Evolutionary conservation across 129 eudicot genomes (phyloP), one percentile per base, ranked within the genome.

Genomic region (Glebionis coronaria): DNA sequence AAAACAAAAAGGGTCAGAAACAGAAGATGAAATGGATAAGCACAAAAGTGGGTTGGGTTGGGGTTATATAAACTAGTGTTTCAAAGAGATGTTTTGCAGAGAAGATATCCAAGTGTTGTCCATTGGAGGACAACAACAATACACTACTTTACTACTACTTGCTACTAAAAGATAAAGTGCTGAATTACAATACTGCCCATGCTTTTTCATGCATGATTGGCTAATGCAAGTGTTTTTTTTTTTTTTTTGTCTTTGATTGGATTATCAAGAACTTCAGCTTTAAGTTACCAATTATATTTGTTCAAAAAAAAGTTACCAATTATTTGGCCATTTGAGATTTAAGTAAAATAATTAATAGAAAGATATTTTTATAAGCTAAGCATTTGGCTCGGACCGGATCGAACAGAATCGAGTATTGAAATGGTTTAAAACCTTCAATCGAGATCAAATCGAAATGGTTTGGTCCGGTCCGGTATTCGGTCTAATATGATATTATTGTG

Each of bases 61-160:
- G n/a, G n/a, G n/a, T n/a, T n/a, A n/a, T 44, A 71, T 57, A 70
- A 56, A 60, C 76, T 72, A 76, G 90, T 84, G 81, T 76, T 74
- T 73, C 60, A 44, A n/a, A 67, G 73, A 51, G 68, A 71, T 75
- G 61, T 67, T 69, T 63, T 65, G 71, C 75, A 63, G 68, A 60
- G 60, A 61, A 77, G 81, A 77, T 74, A 74, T 74, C 61, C 73
- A 74, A 56, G 78, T 74, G 78, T 74, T 74, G 78, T 74, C 73
- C 78, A 74, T 65, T 51, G 72, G 65, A 74, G 55, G 60, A 59
- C 69, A 59, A 70, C 69, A 59, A 70, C 71, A 74, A 64, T 57
- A 71, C 54, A 60, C 62, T 44, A 44, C 49, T 53, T n/a, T n/a
- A n/a, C n/a, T n/a, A n/a, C n/a, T n/a, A n/a, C n/a, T n/a, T n/a